Percentiles rank a stretch among this genome's conserved stretches.
Conservation (phyloP, 225 moss, liverwort and hornwort genomes). For the Bryoerythrophyllum caledonicum region DNA sequence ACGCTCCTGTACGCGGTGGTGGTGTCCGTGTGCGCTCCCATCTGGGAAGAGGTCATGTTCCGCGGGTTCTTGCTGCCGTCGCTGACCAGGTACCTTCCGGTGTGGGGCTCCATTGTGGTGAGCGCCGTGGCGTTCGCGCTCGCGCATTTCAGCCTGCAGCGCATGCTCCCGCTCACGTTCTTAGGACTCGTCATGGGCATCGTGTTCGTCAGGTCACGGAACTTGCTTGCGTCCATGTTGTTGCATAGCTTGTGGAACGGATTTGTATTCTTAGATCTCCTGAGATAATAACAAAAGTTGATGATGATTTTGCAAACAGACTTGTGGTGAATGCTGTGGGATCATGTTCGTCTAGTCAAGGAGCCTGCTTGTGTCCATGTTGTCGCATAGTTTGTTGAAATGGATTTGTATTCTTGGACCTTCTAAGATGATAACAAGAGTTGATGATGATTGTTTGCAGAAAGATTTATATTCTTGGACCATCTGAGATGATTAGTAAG, state of each 20-base stretch:
- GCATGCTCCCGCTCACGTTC: constrained; percentile 92
- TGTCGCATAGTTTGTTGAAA: too few relatives aligned
- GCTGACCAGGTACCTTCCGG: constrained; percentile 78
- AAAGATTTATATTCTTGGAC: too few relatives aligned
- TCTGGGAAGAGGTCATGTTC: constrained; percentile 98
- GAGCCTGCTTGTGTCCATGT: too few relatives aligned
- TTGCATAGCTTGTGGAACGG: constrained; percentile 99
- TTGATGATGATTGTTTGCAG: too few relatives aligned
- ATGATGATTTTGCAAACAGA: too few relatives aligned
- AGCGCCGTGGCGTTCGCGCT: constrained; percentile 91
- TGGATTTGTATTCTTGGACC: too few relatives aligned
- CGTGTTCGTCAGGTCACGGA: constrained; percentile 88
- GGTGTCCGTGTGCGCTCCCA: constrained; percentile 90
- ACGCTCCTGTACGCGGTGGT: constrained; percentile 90
- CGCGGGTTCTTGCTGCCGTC: constrained; percentile 90
- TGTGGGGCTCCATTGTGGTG: constrained; percentile 86
- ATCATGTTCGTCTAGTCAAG: too few relatives aligned
- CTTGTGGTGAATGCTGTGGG: too few relatives aligned
- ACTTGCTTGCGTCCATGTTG: constrained; percentile 89
- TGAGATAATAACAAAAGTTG: constrained; percentile 38
- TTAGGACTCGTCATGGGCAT: constrained; percentile 96
- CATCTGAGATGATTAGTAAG: too few relatives aligned
- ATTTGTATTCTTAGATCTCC: constrained; percentile 90
- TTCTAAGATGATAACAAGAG: too few relatives aligned
- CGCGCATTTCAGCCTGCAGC: constrained; percentile 93